Evolutionary conservation across 768 basidiomycete genomes (phyloP), one percentile per base, ranked within the genome.

Genomic region (Podaxis sp.): DNA sequence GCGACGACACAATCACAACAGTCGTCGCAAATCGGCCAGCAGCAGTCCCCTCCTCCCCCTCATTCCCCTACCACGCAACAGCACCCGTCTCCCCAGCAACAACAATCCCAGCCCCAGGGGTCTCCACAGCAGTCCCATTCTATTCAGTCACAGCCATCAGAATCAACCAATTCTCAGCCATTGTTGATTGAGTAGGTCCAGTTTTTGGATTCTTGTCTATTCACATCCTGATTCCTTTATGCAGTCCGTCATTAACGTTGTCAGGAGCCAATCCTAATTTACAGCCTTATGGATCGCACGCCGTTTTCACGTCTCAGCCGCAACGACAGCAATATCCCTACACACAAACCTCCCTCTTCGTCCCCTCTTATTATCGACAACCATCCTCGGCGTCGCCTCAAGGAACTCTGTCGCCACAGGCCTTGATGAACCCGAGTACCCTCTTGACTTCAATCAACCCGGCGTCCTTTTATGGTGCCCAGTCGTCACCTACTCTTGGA

Each of bases 141-240:
- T 8, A 64, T 72, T 3, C 69, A 69, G 38, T 64, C 72, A 12
- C 75, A 74, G 62, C 66, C 67, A 59, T 67, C 70, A 41, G 72
- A 67, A 15, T 68, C 63, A 37, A 75, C 76, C 55, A 62, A 72
- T 8, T 64, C 76, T 0, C 75, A 77, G 58, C 72, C 77, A 41
- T 82, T 90, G 76, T 81, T 87, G 71, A 90, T 91, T 65, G 90
- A 92, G 90, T 91, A 73, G 55, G 89, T 81, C 24, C 37, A 62
- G 36, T 54, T 26, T 57, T 66, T 62, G 58, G 63, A 59, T 56
- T 30, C 11, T 53, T 44, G 37, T 55, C 53, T 65, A 60, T 10
- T 57, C 49, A 56, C 56, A 56, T 33, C 17, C 30, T 50, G 36
- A 36, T 40, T 57, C 60, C 58, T 64, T 66, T 65, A 56, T 67